Conservation (phyloP, 306 rosid species). For the Citrullus colocynthis region DNA sequence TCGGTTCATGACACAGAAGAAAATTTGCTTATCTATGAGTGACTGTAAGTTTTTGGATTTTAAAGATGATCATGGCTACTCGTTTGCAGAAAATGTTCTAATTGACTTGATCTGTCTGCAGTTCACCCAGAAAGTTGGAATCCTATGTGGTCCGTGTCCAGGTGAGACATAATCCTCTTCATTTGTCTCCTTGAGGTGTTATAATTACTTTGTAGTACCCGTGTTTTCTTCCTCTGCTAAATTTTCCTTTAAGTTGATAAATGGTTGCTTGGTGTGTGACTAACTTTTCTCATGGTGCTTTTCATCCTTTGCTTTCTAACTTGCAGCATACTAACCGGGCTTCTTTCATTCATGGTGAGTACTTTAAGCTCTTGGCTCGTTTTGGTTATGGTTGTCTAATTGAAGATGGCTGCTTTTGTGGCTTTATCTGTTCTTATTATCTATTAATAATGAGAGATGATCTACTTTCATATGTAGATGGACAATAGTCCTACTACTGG, state of each 20-base stretch:
- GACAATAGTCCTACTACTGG: conserved; percentile 98
- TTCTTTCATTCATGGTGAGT: conserved; percentile 95
- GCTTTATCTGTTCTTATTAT: not conserved
- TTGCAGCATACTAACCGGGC: conserved; percentile 96
- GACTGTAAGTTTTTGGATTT: conserved; percentile 58
- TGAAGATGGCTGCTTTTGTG: not conserved
- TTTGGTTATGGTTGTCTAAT: not conserved
- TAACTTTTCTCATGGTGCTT: conserved; percentile 5
- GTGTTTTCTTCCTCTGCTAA: not conserved
- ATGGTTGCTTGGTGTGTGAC: not conserved
- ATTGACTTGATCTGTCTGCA: conserved; percentile 22
- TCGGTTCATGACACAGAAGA: conserved; percentile 81
- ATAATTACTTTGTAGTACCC: not conserved
- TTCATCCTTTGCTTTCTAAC: conserved; percentile 17
- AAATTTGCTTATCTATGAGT: conserved; percentile 92
- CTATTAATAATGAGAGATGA: not conserved
- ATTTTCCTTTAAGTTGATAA: not conserved
- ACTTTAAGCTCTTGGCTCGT: conserved; percentile 8
- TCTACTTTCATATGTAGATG: conserved; percentile 44
- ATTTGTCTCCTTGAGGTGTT: conserved; percentile 6
- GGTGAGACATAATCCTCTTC: conserved; percentile 36
- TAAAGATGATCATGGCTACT: conserved; percentile 4
- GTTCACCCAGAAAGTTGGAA: conserved; percentile 99
- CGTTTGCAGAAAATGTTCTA: conserved; percentile 1
- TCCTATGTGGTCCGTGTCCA: conserved; percentile 99